phyloP scores from a whole-genome alignment of 345 rosid species.

The Rubroshorea leprosula region DNA sequence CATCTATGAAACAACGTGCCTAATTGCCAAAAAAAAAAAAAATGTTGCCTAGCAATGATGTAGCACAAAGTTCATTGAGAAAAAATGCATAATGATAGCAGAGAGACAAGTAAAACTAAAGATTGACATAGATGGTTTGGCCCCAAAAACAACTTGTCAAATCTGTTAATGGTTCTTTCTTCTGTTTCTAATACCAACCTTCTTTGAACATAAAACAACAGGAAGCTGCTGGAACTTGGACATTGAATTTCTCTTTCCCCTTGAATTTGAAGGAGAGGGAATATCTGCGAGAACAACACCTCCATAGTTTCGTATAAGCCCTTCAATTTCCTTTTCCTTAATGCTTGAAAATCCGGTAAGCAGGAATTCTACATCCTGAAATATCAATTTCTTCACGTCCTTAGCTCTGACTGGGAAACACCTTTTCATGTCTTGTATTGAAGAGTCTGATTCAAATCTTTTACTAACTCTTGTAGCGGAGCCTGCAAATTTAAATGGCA shows the following conservation, averaged over 20 bases:
- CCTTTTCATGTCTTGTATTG: constrained; percentile 15
- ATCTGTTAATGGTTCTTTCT: no score
- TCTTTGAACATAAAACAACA: constrained; percentile 42
- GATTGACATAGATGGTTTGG: no score
- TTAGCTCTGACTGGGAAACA: constrained; percentile 14
- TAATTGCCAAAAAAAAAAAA: constrained; percentile 2
- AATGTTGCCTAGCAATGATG: not conserved
- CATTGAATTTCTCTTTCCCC: constrained; percentile 24
- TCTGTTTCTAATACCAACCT: constrained; percentile 27
- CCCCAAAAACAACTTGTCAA: no score
- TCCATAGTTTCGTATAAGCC: constrained; percentile 43
- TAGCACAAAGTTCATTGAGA: not conserved
- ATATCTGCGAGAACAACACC: constrained; percentile 48
- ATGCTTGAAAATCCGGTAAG: constrained; percentile 55
- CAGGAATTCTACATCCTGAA: constrained; percentile 44
- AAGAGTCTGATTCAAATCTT: constrained; percentile 23
- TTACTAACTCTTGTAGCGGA: constrained; percentile 21
- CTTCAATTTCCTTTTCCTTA: constrained; percentile 46
- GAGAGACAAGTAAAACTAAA: not conserved
- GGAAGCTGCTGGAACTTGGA: constrained; percentile 30
- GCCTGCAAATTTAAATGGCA: constrained; percentile 8
- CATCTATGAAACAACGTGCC: no score
- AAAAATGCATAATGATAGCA: not conserved
- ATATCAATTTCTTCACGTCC: constrained; percentile 26
- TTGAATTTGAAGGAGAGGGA: constrained; percentile 34